These are phyloP conservation scores for Biscogniauxia marginata DNA, from an alignment of 2,329 filamentous ascomycete genomes.

Conservation along the genomic window DNA sequence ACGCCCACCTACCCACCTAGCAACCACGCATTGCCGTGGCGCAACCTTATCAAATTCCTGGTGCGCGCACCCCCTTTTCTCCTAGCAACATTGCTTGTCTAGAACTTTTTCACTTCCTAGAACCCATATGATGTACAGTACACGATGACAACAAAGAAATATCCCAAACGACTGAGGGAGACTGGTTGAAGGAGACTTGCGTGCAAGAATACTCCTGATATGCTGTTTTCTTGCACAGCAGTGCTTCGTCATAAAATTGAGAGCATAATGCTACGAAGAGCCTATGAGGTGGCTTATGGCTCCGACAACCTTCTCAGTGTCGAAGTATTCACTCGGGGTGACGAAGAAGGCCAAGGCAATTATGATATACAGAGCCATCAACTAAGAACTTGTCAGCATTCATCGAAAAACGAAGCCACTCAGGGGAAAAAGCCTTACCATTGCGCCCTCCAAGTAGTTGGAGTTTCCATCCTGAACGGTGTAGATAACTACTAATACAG, in stretches of 20 bases:
- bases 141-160: background rate
- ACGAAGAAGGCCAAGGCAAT: conserved; percentile 62
- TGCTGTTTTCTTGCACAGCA: background rate
- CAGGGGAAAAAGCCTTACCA: conserved; percentile 51
- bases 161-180: background rate
- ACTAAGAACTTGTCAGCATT: conserved; percentile 28
- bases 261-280: background rate
- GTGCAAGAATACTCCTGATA: background rate
- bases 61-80: background rate
- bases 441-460: conserved; percentile 80
- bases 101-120: background rate
- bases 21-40: background rate
- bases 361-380: conserved; percentile 55
- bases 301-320: conserved; percentile 30
- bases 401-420: background rate
- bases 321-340: conserved; percentile 49
- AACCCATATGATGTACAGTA: background rate
- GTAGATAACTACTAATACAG: conserved; percentile 72
- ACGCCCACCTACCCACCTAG: background rate
- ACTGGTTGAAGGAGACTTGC: background rate
- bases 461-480: conserved; percentile 79
- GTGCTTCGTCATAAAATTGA: background rate
- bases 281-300: conserved; percentile 2
- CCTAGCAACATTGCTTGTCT: conserved; percentile 1
- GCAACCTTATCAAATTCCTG: background rate